Evolutionary conservation across 2,329 filamentous ascomycete species (phyloP), one percentile per base, ranked within the genome.

Genomic region (Cyphellophora attinorum): DNA sequence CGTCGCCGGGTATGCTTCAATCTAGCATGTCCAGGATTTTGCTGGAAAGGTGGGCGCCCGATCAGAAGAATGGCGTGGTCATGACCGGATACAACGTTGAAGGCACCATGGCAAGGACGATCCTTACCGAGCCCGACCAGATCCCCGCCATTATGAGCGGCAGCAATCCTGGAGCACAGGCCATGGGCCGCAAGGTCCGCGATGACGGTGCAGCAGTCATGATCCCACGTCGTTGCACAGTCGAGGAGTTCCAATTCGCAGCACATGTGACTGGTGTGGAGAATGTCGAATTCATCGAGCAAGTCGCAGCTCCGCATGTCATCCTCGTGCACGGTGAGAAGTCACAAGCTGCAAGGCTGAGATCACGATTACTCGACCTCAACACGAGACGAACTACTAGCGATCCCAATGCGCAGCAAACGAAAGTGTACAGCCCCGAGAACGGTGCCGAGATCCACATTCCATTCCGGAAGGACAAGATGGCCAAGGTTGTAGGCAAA

Each of bases 31-130:
- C 86, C 51, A 73, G 91, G 55, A 85, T 95, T 55, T 67, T 98
- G 6, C 72, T 98, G 4, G 91, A 98, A 64, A 68, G 89, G 50
- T 98, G 91, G 91, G 89, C 89, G 2, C 91, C 91, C 1, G 93
- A 85, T 59, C 82, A 91, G 44, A 88, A 91, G 58, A 98, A 98
- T 53, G 91, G 89, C n/a, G 85, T 98, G 28, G 83, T 98, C 49
- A 94, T 98, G 58, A 98, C 91, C 0, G 91, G 91, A 55, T 98
- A 98, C 63, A 95, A 86, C 41, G 89, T 98, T 5, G 91, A 98
- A 60, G 91, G 91, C 5, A 98, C 91, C 1, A 96, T 98, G 89
- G 91, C 86, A 3, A 89, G 94, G 59, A 79, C 91, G 50, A 84
- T 98, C 43, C 81, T 96, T 62, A 85, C 89, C 47, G 91, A 96